Base-by-base conservation (phyloP, 345 rosid genomes). In the Eucalyptus pauciflora region DNA sequence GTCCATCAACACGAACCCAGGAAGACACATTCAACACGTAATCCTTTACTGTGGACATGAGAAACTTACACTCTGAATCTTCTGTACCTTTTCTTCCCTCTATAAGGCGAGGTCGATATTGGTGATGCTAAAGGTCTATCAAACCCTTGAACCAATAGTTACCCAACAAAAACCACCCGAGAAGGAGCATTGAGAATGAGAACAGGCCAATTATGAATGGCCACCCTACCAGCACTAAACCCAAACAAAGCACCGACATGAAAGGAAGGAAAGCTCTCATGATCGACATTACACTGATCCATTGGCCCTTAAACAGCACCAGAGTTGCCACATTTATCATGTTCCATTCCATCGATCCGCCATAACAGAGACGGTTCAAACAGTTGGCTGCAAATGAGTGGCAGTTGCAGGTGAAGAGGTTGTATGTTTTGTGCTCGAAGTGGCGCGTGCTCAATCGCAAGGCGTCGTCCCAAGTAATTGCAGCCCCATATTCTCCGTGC, bases 381-480 rank as follows among this genome's bases (percentile, higher is more conserved):
- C 94, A 97, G 91, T 95, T 89, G 33, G 99, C 98, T 20, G 92
- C 96, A 60, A 96, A 97, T 3, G 99, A 98, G 90, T 97, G 94
- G 91, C 96, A 92, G 94, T 95, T 98, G 95, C 99, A 97, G 4
- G 96, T 98, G 93, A 98, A 98, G 80, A 98, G 89, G 92, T 98
- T 98, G 95, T 96, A 95, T 86, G 94, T 95, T 88, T 91, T 96
- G 92, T 94, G 94, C 91, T 98, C 98, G 27, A 94, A 98, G 91
- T 88, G 90, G 4, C 96, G 94, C 10, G 58, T 56, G 25, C 95
- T 96, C 33, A 88, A 89, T 69, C 85, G 92, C 24, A 98, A 50
- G 33, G 99, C 95, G 79, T 97, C 98, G 52, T 97, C 99, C 99
- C 99, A 98, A 51, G 97, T 94, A 56, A 94, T 48, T 4, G 99